A percentile compares a stretch with the other conserved stretches of the same genome.
These are phyloP conservation scores for Chionographis japonica DNA, from an alignment of 106 monocot genomes.

Conservation along the genomic window DNA sequence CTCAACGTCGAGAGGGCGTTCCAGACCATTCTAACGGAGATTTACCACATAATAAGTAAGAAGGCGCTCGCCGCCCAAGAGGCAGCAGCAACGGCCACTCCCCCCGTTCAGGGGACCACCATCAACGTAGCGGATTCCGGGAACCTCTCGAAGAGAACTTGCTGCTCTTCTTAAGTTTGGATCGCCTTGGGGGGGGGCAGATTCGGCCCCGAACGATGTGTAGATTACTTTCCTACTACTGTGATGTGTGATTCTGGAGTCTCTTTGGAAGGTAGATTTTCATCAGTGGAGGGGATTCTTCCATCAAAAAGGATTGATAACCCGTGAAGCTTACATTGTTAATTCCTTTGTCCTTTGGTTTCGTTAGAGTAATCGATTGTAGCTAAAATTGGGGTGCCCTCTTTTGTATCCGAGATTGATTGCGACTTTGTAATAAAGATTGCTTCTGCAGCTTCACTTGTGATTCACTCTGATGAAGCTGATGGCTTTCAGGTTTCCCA, in stretches of 20 bases:
- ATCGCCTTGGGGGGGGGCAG: neutral
- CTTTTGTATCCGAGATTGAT: too few species aligned
- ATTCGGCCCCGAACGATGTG: neutral
- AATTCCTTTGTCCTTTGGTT: neutral
- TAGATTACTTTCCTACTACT: constrained; percentile 8
- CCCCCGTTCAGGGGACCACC: constrained; percentile 52
- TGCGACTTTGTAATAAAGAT: too few species aligned
- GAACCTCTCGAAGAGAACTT: constrained; percentile 16
- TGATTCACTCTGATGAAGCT: too few species aligned
- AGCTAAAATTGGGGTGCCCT: too few species aligned
- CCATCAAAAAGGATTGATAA: neutral
- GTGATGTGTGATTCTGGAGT: neutral
- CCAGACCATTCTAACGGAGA: constrained; percentile 47
- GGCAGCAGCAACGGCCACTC: constrained; percentile 19
- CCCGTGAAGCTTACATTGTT: constrained; percentile 7
- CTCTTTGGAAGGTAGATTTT: neutral
- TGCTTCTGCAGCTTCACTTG: too few species aligned
- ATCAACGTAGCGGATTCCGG: constrained; percentile 52
- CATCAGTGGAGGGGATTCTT: neutral
- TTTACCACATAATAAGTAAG: constrained; percentile 60
- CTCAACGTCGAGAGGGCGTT: constrained; percentile 65
- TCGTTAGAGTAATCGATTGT: too few species aligned
- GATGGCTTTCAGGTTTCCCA: too few species aligned
- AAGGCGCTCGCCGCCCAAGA: constrained; percentile 65
- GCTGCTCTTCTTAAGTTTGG: constrained; percentile 48